Base-by-base conservation (phyloP, 2,329 filamentous ascomycete genomes). In the Paracorniculantispora psalliotae region DNA sequence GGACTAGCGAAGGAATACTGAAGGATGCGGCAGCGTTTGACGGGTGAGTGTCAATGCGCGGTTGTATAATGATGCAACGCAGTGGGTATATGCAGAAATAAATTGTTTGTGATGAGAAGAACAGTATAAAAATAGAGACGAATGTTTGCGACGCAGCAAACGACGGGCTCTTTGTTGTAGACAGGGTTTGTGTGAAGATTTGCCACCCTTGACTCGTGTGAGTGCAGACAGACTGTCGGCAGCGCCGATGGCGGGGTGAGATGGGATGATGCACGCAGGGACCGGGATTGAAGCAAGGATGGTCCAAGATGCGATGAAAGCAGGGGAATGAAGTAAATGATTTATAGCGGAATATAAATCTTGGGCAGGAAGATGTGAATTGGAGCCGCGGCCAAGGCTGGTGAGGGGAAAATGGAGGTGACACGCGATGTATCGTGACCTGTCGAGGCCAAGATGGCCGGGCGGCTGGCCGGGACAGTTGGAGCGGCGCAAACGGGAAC, bases 121-220 rank as follows among this genome's bases (percentile, higher is more conserved):
- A 13, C 13, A 10, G 19, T 26, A 37, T 30, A 47, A 17, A 30
- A 28, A 49, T 19, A 28, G 19, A 57, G 13, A 26, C 9, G 15
- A 51, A 19, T 35, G 26, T 19, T 50, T 44, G 26, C 1, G 19
- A 26, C 2, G 15, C 9, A 26, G 39, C 25, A 44, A 35, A 15
- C n/a, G 26, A 44, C 17, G 8, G 9, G 6, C 39, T 37, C 23
- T 47, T 17, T 46, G 21, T 21, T 47, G 30, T 19, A 17, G 30
- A 47, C 28, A 39, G 37, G 23, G 28, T n/a, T 47, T 47, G 28
- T 47, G 28, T 52, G 30, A 39, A 52, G 48, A 52, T 59, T 58
- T 47, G 56, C 56, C 56, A 59, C 56, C 48, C 28, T 51, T 59
- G 56, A 59, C 56, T 59, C 56, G 56, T n/a, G 56, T 52, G 39